Evolutionary conservation across 2,329 filamentous ascomycete genomes (phyloP).

Genomic region (Venturia asperata): DNA sequence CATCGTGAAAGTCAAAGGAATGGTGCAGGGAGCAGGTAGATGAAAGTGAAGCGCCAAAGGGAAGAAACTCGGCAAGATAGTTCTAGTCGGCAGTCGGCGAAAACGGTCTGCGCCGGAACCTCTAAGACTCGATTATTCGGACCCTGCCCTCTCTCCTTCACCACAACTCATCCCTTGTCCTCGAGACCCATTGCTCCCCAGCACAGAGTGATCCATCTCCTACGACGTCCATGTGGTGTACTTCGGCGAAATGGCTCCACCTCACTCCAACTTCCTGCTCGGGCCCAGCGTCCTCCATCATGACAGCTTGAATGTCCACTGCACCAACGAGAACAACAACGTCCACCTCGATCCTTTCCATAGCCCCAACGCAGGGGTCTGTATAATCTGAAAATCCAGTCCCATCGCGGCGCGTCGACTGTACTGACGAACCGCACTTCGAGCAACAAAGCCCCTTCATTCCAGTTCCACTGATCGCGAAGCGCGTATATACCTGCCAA

Average conservation of each 20-base stretch:
- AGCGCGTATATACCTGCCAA: constrained; percentile 21
- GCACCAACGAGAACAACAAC: constrained; percentile 21
- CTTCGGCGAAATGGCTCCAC: constrained; percentile 27
- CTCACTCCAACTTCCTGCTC: constrained; percentile 24
- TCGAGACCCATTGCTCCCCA: not conserved
- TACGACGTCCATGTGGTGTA: not conserved
- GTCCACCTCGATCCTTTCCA: constrained; percentile 29
- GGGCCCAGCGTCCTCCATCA: constrained; percentile 26
- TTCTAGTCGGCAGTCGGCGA: not conserved
- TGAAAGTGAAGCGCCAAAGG: not conserved
- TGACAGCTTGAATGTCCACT: not conserved
- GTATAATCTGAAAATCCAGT: constrained; percentile 34
- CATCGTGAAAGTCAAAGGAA: not conserved
- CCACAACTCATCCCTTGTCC: not conserved
- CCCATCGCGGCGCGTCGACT: constrained; percentile 14
- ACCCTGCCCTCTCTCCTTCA: not conserved
- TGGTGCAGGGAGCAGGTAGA: not conserved
- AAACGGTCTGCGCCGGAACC: not conserved
- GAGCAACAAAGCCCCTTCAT: not conserved
- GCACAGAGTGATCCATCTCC: not conserved
- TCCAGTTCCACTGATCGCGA: not conserved
- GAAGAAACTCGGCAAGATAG: too few relatives aligned
- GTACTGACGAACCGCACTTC: constrained; percentile 6
- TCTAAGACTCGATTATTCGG: too few relatives aligned
- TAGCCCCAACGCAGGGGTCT: constrained; percentile 51